A percentile compares a stretch with the other conserved stretches of the same genome.
phyloP scores from a whole-genome alignment of 1,139 yeast species.

The Hemisphaericaspora xylofermentans region DNA sequence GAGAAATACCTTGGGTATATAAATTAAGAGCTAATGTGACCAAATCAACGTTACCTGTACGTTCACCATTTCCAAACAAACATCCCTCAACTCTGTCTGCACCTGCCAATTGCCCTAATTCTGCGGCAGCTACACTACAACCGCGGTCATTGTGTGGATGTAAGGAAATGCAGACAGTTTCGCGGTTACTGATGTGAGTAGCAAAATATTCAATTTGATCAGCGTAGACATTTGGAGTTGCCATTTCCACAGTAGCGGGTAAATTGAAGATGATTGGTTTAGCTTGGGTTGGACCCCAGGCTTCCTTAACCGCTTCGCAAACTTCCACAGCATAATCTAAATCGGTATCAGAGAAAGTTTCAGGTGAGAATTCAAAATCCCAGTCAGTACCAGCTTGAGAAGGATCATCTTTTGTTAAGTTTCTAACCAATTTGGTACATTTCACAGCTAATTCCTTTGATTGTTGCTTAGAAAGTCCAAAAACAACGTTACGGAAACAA shows the following conservation, averaged over 20 bases:
- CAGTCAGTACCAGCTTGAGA: constrained; percentile 41
- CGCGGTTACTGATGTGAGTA: constrained; percentile 41
- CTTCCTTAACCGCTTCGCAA: constrained; percentile 47
- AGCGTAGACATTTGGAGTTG: constrained; percentile 50
- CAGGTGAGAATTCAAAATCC: constrained; percentile 49
- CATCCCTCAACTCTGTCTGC: constrained; percentile 54
- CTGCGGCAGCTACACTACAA: constrained; percentile 52
- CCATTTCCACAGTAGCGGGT: constrained; percentile 52
- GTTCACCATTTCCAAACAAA: constrained; percentile 50
- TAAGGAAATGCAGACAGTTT: constrained; percentile 44
- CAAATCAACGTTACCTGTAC: constrained; percentile 52
- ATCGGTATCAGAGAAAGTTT: constrained; percentile 47
- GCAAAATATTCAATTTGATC: constrained; percentile 51
- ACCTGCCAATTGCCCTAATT: constrained; percentile 49
- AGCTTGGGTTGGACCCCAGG: constrained; percentile 46
- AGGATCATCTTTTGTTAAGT: constrained; percentile 44
- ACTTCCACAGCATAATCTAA: constrained; percentile 44
- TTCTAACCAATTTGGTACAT: constrained; percentile 39
- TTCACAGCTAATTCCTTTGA: constrained; percentile 43
- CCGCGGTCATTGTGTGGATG: constrained; percentile 54
- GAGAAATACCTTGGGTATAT: constrained; percentile 48
- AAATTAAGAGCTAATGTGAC: constrained; percentile 48
- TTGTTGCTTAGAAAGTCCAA: constrained; percentile 42
- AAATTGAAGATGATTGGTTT: constrained; percentile 47
- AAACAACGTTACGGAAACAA: constrained; percentile 47